phyloP scores from a whole-genome alignment of 2,329 filamentous ascomycete species.

The Hymenotorrendiella dingleyae region DNA sequence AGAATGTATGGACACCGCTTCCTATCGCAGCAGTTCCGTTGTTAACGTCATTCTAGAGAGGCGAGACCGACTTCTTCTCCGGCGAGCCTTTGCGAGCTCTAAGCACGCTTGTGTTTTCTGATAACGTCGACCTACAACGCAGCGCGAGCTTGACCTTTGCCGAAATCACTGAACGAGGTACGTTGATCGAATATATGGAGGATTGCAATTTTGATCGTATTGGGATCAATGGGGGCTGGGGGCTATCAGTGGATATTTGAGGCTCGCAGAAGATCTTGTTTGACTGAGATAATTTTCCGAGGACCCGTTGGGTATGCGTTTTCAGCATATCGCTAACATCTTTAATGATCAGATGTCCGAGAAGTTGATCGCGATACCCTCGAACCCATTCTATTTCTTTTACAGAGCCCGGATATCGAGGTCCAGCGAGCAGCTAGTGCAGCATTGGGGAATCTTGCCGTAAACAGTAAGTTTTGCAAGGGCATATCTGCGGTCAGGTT shows the following conservation, averaged over 20 bases:
- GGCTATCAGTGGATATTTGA: constrained; percentile 1
- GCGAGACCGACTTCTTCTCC: constrained; percentile 96
- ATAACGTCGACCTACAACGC: constrained; percentile 95
- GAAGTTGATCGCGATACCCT: constrained; percentile 94
- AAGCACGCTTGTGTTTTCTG: constrained; percentile 94
- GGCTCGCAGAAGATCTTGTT: background rate
- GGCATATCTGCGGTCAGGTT: no score
- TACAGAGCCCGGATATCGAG: constrained; percentile 93
- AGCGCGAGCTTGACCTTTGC: constrained; percentile 98
- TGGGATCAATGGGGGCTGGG: background rate
- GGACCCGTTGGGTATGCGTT: background rate
- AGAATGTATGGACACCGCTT: constrained; percentile 61
- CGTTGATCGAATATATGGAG: constrained; percentile 26
- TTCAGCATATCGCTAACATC: no score
- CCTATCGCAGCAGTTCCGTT: background rate
- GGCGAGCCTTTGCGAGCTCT: constrained; percentile 90
- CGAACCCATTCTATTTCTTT: constrained; percentile 89
- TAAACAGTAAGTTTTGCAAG: constrained; percentile 77
- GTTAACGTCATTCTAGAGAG: constrained; percentile 49
- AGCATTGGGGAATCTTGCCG: constrained; percentile 89
- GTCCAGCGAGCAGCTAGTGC: constrained; percentile 95
- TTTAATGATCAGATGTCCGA: constrained; percentile 71
- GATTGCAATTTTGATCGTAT: background rate
- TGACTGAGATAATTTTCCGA: background rate
- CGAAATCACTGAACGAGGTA: constrained; percentile 97